Evolutionary conservation across 345 rosid genomes (phyloP).

Genomic region (Eucalyptus paniculata): DNA sequence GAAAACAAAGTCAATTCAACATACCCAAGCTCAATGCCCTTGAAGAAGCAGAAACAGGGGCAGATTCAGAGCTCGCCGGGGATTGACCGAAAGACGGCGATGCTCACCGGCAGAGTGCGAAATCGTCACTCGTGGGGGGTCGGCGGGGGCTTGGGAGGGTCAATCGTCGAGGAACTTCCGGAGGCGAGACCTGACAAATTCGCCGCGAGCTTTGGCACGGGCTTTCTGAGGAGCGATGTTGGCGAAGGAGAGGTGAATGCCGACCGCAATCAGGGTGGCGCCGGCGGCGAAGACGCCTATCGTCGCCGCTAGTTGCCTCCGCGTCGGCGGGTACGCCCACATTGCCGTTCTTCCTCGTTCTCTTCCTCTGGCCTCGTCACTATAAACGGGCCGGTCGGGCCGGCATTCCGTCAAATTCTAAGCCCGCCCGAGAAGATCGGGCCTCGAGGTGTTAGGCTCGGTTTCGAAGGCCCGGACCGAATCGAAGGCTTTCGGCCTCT

Average conservation of each 20-base stretch:
- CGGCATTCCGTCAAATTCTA: no score
- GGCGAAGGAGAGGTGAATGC: slow-evolving; percentile 47
- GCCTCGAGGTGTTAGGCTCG: no score
- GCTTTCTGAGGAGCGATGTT: slow-evolving; percentile 66
- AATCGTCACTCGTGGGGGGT: not conserved
- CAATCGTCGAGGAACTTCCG: slow-evolving; percentile 45
- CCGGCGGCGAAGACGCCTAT: slow-evolving; percentile 31
- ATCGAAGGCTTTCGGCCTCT: no score
- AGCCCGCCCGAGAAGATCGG: no score
- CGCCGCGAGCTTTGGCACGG: slow-evolving; percentile 51
- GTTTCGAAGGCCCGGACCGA: no score
- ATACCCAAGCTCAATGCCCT: not conserved
- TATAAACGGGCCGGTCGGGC: no score
- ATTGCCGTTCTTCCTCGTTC: no score
- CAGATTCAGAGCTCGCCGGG: not conserved
- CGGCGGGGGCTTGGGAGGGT: not conserved
- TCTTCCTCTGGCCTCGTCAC: no score
- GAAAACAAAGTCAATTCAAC: not conserved
- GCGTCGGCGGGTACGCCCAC: slow-evolving; percentile 64
- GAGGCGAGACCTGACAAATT: slow-evolving; percentile 43
- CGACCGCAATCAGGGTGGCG: slow-evolving; percentile 26
- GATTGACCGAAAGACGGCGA: not conserved
- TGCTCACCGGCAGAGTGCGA: not conserved
- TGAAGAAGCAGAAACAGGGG: not conserved
- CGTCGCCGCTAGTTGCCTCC: slow-evolving; percentile 38